Conservation (phyloP, 371 early-diverging fungal genomes). For the Mucor circinelloides region DNA sequence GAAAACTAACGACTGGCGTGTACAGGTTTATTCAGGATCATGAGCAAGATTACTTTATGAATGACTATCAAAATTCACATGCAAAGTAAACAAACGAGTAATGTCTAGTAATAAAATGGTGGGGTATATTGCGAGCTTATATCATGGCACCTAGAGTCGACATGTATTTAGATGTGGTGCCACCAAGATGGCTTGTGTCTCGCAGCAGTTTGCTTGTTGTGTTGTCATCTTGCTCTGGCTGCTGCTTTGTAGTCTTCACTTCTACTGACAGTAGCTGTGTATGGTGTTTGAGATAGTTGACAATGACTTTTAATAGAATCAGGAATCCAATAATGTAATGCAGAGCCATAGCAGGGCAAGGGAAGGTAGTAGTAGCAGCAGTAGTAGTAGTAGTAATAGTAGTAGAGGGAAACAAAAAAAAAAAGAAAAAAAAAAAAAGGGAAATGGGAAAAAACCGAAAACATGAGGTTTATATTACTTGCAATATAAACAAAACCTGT, state of each 20-base stretch:
- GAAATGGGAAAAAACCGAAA: not conserved
- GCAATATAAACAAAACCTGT: not conserved
- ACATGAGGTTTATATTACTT: not conserved
- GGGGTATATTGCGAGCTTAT: not conserved
- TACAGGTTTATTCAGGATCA: slow-evolving; percentile 35
- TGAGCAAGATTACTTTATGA: slow-evolving; percentile 32
- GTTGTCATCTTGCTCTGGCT: not conserved
- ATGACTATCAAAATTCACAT: slow-evolving; percentile 19
- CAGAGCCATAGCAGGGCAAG: not conserved
- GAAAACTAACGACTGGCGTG: not conserved
- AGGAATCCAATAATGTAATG: slow-evolving; percentile 15
- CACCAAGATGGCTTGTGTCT: not conserved
- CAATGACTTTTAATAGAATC: slow-evolving; percentile 4
- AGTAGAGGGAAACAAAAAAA: not conserved
- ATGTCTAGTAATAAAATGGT: not conserved
- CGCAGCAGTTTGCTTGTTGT: not conserved
- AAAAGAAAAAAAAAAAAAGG: not conserved
- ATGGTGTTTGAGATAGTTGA: slow-evolving; percentile 2
- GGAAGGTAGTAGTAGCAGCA: no score
- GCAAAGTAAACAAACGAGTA: slow-evolving; percentile 3
- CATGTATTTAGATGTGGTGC: not conserved
- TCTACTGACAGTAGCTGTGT: not conserved
- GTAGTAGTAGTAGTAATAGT: no score
- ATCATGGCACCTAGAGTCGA: not conserved
- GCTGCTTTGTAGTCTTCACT: not conserved